Evolutionary conservation across 176 grass and related monocot genomes (phyloP).

Genomic region (bread wheat (Triticum aestivum)): IWGSC_CS_RefSeq_v2.1 NC_057796.1:57872089-57872588

Average conservation of each 20-base stretch:
- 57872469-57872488: neutral
- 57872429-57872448: neutral
- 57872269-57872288: neutral
- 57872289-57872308: neutral
- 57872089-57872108: neutral
- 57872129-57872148: neutral
- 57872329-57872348: neutral
- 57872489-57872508: neutral
- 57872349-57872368: neutral
- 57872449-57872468: neutral
- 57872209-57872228: neutral
- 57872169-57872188: neutral
- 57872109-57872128: neutral
- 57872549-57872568: neutral
- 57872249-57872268: neutral
- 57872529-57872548: neutral
- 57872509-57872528: neutral
- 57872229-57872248: neutral
- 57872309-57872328: neutral
- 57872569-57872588: neutral
- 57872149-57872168: neutral
- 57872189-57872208: neutral
- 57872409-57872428: neutral
- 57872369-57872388: neutral
- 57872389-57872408: neutral